These are phyloP conservation scores for Nakataea oryzae DNA, from an alignment of 2,329 filamentous ascomycete species.

Conservation along the genomic window DNA sequence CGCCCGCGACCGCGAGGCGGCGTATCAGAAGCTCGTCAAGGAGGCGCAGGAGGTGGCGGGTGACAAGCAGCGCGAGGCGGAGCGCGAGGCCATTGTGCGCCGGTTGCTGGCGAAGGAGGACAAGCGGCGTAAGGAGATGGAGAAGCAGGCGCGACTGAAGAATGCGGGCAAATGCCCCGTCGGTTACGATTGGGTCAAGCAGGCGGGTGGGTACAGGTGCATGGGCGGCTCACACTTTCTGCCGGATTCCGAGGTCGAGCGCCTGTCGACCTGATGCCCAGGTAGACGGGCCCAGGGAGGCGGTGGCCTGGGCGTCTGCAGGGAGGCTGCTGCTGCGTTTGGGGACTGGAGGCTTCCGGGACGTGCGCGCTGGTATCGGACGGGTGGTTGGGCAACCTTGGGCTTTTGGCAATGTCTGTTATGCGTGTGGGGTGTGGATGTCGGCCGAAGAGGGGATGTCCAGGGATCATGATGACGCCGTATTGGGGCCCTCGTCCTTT, in stretches of 20 bases:
- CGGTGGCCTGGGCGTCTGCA: no score
- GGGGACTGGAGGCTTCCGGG: no score
- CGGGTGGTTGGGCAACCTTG: no score
- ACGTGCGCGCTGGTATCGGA: no score
- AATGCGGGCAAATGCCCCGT: slow-evolving; percentile 41
- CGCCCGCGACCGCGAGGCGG: slow-evolving; percentile 24
- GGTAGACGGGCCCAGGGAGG: no score
- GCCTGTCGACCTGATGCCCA: neutral
- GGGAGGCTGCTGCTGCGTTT: no score
- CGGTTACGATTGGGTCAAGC: slow-evolving; percentile 54
- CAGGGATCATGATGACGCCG: no score
- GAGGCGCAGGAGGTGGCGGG: slow-evolving; percentile 12
- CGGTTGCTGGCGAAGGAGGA: slow-evolving; percentile 26
- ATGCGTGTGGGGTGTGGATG: no score
- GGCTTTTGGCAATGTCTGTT: no score
- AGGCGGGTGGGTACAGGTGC: slow-evolving; percentile 49
- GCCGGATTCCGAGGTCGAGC: slow-evolving; percentile 20
- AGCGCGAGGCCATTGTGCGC: slow-evolving; percentile 23
- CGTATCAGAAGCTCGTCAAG: slow-evolving; percentile 21
- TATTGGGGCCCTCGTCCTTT: no score
- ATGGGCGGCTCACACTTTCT: slow-evolving; percentile 49
- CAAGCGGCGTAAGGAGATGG: slow-evolving; percentile 24
- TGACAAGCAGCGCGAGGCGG: slow-evolving; percentile 14
- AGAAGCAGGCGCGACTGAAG: slow-evolving; percentile 30
- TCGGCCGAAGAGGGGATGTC: no score